Base-by-base conservation (phyloP, 306 rosid species). In the Vigna mungo region DNA sequence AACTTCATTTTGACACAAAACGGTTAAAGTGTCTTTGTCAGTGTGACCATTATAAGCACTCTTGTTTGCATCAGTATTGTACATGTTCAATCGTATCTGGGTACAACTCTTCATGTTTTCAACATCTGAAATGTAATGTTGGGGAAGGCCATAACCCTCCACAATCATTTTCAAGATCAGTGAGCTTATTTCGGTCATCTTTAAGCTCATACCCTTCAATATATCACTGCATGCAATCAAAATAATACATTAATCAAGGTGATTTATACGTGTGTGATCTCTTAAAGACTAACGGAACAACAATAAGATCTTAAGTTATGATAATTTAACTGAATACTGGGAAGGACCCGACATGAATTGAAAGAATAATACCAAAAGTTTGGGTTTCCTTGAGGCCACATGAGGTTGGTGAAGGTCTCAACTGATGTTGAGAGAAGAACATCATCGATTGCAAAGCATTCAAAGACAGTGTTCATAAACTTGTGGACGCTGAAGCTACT, bases 321-420 rank as follows among this genome's bases (percentile, higher is more conserved):
- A 23, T 27, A 27, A 27, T 27, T 27, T 27, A 27, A 3, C 32
- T 2, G 2, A 2, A 27, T 27, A 27, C 0, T 12, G 32, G 4
- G 3, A 27, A 27, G 3, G 3, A 23, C 1, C 25, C 2, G 2
- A 23, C 25, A 23, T 23, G 2, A 43, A 43, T 10, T 12, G 4
- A 0, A 43, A 2, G 14, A 2, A 43, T 1, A 43, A 15, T 53
- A 89, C 89, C 88, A 48, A 59, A 89, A 84, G 37, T 63, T 0
- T 16, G 80, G 71, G 82, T 86, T 87, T 48, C 87, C 91, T 48
- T 84, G 75, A 20, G 90, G 86, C 94, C 91, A 89, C 88, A 23
- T 23, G 25, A 48, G 63, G 72, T 78, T n/a, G 49, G 89, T 75
- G 78, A 89, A 87, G 52, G 79, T 59, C 1, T 48, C 20, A 36